A percentile compares a stretch with the other conserved stretches of the same genome.
Conservation (phyloP, 1,139 yeast species). For the Scheffersomyces lignicola region DNA sequence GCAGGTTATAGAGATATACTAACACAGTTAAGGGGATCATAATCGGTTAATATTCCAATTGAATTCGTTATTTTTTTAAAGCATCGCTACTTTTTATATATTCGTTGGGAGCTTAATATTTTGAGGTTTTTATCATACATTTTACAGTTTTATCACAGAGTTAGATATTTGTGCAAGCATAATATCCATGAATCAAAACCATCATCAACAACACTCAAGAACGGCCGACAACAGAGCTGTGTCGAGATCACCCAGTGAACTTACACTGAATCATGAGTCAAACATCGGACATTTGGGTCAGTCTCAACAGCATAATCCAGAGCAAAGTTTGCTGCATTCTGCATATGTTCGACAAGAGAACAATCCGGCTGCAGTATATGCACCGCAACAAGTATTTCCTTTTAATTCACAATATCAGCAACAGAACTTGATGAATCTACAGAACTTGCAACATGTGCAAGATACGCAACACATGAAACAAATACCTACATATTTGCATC, state of each 20-base stretch:
- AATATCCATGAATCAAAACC: constrained; percentile 5
- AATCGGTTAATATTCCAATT: too few relatives aligned
- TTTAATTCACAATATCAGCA: too few relatives aligned
- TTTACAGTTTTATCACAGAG: too few relatives aligned
- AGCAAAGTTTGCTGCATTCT: constrained; percentile 1
- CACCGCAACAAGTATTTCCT: too few relatives aligned
- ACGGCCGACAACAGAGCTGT: not conserved
- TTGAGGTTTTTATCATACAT: too few relatives aligned
- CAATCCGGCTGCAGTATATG: constrained; percentile 1
- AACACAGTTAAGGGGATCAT: too few relatives aligned
- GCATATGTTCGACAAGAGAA: constrained; percentile 6
- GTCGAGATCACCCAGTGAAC: not conserved
- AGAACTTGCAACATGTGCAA: constrained; percentile 7
- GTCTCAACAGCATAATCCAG: not conserved
- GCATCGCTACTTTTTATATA: too few relatives aligned
- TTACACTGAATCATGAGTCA: not conserved
- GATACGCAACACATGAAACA: not conserved
- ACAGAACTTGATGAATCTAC: too few relatives aligned
- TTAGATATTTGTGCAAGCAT: not conserved
- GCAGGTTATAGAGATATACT: too few relatives aligned
- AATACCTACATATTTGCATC: not conserved
- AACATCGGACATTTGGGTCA: too few relatives aligned
- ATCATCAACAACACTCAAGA: constrained; percentile 4
- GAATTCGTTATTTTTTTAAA: too few relatives aligned
- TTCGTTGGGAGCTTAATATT: too few relatives aligned